Conservation (phyloP, 768 basidiomycete genomes). For the Boletellus emodensis region DNA sequence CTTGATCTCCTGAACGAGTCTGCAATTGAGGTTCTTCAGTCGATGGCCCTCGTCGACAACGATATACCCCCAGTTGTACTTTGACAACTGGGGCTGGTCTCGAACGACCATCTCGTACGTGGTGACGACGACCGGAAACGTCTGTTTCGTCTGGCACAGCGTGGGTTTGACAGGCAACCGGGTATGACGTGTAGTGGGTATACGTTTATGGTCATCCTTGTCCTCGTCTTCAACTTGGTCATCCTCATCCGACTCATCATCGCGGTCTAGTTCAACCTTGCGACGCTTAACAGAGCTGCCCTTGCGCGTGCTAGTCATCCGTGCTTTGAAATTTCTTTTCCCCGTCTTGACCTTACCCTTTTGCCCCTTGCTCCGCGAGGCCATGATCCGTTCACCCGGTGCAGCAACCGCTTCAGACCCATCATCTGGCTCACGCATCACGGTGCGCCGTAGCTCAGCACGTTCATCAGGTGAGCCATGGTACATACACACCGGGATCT, state of each 20-base stretch:
- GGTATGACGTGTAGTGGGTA: constrained; percentile 21
- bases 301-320: constrained; percentile 11
- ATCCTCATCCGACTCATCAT: constrained; percentile 10
- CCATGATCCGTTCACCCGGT: constrained; percentile 24
- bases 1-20: constrained; percentile 87
- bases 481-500: constrained; percentile 90
- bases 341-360: constrained; percentile 19
- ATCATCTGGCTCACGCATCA: constrained; percentile 41
- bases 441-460: constrained; percentile 66
- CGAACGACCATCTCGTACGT: constrained; percentile 93
- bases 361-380: constrained; percentile 14
- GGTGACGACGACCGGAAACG: constrained; percentile 81
- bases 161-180: background rate
- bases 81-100: constrained; percentile 61
- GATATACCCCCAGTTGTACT: constrained; percentile 84
- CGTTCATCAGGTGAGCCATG: constrained; percentile 83
- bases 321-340: constrained; percentile 5
- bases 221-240: constrained; percentile 12
- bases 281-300: constrained; percentile 19
- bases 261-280: constrained; percentile 9
- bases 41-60: constrained; percentile 96
- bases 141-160: constrained; percentile 25
- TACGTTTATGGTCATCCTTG: constrained; percentile 9
- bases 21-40: constrained; percentile 91
- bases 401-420: constrained; percentile 19